Evolutionary conservation across 202 grass and related monocot genomes (phyloP), one percentile per base, ranked within the genome.

Genomic region (Panicum virgatum): DNA sequence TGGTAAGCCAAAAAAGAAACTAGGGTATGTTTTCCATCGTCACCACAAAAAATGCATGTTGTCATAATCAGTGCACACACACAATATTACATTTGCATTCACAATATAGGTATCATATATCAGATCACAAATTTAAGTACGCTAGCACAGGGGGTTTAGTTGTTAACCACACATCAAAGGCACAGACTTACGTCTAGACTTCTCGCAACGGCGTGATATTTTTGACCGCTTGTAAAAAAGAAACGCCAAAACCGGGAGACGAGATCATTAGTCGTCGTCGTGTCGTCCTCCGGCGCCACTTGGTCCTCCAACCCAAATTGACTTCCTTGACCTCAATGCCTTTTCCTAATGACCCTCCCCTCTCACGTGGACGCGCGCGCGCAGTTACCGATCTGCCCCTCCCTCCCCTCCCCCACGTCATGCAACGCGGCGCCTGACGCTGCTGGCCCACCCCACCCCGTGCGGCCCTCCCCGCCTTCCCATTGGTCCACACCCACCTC

Each of bases 241-340:
- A 66, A 74, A 69, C 12, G 38, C 70, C 48, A 69, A 75, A 79
- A 79, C 22, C 11, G 53, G 18, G 16, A 19, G 67, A 36, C 54
- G 80, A 47, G 67, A 60, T 56, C 51, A 66, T 44, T 73, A 65
- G 67, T 59, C 75, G 6, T 74, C 69, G 60, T 57, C 60, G 50
- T 88, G 86, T 78, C 86, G 32, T 77, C 67, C 66, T 86, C 50
- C 45, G 51, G 51, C 73, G 72, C 39, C 43, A 50, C 76, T 79
- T 68, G 81, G 64, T 75, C 63, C 12, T 47, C 69, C 76, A 72
- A 66, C 82, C 5, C 72, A 85, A 84, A 51, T 81, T 85, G 77
- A 71, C 69, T 81, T 73, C 45, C 58, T 79, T 84, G 86, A 88
- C 86, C 86, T 54, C 12, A 13, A 9, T 10, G 25, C 37, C 34